These are phyloP conservation scores for Ensete ventricosum DNA, from an alignment of 176 grass and related monocot genomes.

Conservation along the genomic window DNA sequence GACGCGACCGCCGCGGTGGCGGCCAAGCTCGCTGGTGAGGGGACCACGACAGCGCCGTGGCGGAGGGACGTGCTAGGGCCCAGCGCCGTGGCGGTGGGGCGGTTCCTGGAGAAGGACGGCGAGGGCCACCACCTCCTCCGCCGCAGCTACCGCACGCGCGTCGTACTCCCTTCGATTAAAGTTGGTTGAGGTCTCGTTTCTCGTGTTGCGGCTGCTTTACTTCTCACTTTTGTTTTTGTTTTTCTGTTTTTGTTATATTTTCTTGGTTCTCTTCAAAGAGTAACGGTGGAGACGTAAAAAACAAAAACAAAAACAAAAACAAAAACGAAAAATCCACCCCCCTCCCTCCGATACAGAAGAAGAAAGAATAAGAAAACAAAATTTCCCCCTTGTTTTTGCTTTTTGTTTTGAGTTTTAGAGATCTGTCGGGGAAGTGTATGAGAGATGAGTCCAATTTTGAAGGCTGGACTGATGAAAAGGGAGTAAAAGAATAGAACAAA, in stretches of 20 bases:
- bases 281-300: too few species aligned
- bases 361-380: not conserved
- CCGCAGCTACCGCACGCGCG: not conserved
- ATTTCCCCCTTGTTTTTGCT: not conserved
- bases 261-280: not conserved
- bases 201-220: not conserved
- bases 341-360: not conserved
- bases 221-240: not conserved
- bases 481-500: not conserved
- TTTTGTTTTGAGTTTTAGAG: not conserved
- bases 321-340: too few species aligned
- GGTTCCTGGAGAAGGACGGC: conserved; percentile 29
- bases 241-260: not conserved
- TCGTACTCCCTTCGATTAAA: conserved; percentile 1
- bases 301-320: too few species aligned
- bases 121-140: not conserved
- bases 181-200: not conserved
- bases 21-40: conserved; percentile 38
- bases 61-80: conserved; percentile 54
- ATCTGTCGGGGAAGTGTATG: not conserved
- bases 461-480: not conserved
- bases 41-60: conserved; percentile 34
- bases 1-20: conserved; percentile 52
- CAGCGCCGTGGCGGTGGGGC: conserved; percentile 34
- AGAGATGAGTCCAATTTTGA: not conserved